Percentiles rank a stretch among this genome's conserved stretches.
These are phyloP conservation scores for Aspergillus niger DNA, from an alignment of 2,329 filamentous ascomycete species.

Conservation along the genomic window DNA sequence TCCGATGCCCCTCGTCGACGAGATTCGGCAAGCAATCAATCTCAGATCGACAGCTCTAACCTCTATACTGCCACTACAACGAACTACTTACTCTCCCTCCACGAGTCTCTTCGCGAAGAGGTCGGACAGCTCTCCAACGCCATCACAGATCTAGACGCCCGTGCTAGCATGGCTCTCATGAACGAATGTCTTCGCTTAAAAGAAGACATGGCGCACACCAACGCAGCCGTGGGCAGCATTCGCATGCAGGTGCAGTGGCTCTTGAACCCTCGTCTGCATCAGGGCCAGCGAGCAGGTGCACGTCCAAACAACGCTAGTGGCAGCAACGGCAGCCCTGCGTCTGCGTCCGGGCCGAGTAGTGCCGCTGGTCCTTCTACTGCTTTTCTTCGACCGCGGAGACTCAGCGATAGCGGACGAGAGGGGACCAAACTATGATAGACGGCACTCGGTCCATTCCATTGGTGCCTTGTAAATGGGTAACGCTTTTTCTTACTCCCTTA, in stretches of 20 bases:
- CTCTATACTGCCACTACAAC: constrained; percentile 48
- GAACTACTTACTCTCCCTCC: constrained; percentile 59
- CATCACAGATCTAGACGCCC: constrained; percentile 61
- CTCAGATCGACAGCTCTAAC: constrained; percentile 25
- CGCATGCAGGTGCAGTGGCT: constrained; percentile 66
- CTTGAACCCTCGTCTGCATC: constrained; percentile 58
- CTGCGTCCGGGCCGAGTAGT: constrained; percentile 31
- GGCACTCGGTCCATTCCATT: not conserved
- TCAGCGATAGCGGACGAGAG: constrained; percentile 45
- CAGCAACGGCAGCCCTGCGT: constrained; percentile 23
- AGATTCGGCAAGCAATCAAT: constrained; percentile 17
- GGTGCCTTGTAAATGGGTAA: not conserved
- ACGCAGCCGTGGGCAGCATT: constrained; percentile 60
- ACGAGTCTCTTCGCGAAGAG: constrained; percentile 63
- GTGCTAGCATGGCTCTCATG: constrained; percentile 63
- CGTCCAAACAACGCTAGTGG: constrained; percentile 22
- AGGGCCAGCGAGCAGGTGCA: constrained; percentile 32
- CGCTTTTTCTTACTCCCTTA: not conserved
- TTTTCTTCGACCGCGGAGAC: constrained; percentile 33
- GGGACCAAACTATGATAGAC: constrained; percentile 39
- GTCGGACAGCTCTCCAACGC: constrained; percentile 57
- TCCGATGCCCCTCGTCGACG: not conserved
- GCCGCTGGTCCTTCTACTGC: constrained; percentile 24
- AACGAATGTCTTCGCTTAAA: constrained; percentile 64
- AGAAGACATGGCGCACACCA: constrained; percentile 64